Percentiles rank a stretch among this genome's conserved stretches.
Conservation (phyloP, 345 rosid genomes). For the Eucalyptus grandis region DNA sequence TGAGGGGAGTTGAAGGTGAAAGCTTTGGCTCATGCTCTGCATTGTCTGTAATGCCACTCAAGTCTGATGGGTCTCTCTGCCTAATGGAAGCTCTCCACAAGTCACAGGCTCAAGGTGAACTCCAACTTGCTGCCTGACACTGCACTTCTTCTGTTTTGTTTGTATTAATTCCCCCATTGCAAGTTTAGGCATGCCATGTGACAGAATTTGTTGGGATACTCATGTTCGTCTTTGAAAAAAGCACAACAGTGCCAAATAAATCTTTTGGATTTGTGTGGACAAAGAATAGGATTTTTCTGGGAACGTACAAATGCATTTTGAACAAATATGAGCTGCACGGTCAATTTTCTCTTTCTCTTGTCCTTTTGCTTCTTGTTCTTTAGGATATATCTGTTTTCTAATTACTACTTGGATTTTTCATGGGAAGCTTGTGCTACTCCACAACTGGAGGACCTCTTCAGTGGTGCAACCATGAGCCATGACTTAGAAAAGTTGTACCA, state of each 20-base stretch:
- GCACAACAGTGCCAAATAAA: neutral
- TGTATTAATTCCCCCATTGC: neutral
- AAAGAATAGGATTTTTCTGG: neutral
- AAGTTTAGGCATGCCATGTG: neutral
- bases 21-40: constrained; percentile 26
- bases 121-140: neutral
- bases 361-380: neutral
- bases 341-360: constrained; percentile 1
- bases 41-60: constrained; percentile 74
- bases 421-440: constrained; percentile 54
- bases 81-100: constrained; percentile 74
- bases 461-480: constrained; percentile 16
- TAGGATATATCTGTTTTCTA: constrained; percentile 1
- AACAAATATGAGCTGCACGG: neutral
- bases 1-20: constrained; percentile 34
- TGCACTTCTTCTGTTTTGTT: neutral
- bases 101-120: constrained; percentile 56
- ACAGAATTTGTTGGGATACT: neutral
- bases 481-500: neutral
- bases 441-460: constrained; percentile 88
- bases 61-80: constrained; percentile 95
- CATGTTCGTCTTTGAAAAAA: neutral
- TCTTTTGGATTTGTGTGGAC: neutral
- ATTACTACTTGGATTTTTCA: constrained; percentile 4
- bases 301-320: neutral